phyloP scores from a whole-genome alignment of 2,329 filamentous ascomycete species.

The Aspergillus puulaauensis region DNA sequence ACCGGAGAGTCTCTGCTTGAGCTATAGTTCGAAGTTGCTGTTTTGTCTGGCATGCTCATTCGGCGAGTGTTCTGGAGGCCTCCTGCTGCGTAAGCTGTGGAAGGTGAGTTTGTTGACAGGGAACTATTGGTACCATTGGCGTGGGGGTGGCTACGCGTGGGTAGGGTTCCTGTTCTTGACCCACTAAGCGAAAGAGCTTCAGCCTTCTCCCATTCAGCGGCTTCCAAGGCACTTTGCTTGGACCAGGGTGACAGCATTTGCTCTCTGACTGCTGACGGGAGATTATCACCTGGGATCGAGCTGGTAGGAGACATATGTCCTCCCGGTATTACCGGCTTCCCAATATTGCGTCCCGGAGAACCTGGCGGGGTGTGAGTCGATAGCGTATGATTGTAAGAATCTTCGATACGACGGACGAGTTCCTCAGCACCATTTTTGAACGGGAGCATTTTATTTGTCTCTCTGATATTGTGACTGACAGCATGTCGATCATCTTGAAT shows the following conservation, averaged over 20 bases:
- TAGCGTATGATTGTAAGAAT: constrained; percentile 64
- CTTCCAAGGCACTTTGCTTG: constrained; percentile 64
- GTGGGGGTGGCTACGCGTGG: constrained; percentile 28
- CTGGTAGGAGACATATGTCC: constrained; percentile 42
- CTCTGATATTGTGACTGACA: constrained; percentile 42
- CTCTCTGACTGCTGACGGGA: constrained; percentile 68
- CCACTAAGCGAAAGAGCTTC: constrained; percentile 74
- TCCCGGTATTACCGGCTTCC: constrained; percentile 58
- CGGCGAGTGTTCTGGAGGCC: constrained; percentile 33
- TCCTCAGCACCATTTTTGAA: constrained; percentile 68
- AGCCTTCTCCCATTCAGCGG: constrained; percentile 64
- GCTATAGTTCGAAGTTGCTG: constrained; percentile 34
- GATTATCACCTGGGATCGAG: constrained; percentile 48
- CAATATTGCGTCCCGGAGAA: constrained; percentile 66
- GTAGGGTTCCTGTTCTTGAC: constrained; percentile 63
- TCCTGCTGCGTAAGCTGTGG: constrained; percentile 24
- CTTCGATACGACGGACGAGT: constrained; percentile 72
- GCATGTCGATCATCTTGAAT: constrained; percentile 43
- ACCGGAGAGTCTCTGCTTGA: constrained; percentile 47
- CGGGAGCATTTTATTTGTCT: constrained; percentile 58
- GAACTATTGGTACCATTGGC: constrained; percentile 33
- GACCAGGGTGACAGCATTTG: constrained; percentile 80
- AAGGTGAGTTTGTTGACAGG: constrained; percentile 25
- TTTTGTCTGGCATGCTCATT: constrained; percentile 38
- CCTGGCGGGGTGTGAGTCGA: constrained; percentile 64